These are phyloP conservation scores for Leccinum solheimii DNA, from an alignment of 1,284 basidiomycete genomes.

Conservation along the genomic window DNA sequence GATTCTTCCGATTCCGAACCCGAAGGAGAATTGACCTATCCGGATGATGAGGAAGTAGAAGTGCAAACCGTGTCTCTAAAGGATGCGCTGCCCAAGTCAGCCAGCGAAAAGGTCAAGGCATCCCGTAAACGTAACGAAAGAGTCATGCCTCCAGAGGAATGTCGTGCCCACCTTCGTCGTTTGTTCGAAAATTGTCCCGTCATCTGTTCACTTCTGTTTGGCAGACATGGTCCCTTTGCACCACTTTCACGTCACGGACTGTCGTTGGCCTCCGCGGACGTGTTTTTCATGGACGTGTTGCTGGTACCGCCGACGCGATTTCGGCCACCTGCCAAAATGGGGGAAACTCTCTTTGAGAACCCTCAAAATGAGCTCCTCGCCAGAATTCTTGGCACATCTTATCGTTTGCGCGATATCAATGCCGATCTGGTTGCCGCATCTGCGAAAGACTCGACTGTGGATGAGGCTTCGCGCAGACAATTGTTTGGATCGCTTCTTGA, in stretches of 20 bases:
- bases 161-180: slow-evolving; percentile 87
- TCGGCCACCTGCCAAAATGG: slow-evolving; percentile 92
- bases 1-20: slow-evolving; percentile 45
- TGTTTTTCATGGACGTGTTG: slow-evolving; percentile 96
- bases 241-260: slow-evolving; percentile 54
- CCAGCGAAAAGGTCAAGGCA: slow-evolving; percentile 77
- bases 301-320: slow-evolving; percentile 95
- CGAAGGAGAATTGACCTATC: slow-evolving; percentile 46
- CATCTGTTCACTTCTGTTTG: slow-evolving; percentile 88
- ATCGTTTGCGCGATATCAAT: slow-evolving; percentile 80
- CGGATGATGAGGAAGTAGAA: slow-evolving; percentile 50
- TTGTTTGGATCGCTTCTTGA: slow-evolving; percentile 78
- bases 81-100: slow-evolving; percentile 57
- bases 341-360: slow-evolving; percentile 93
- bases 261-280: slow-evolving; percentile 80
- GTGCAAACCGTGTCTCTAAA: slow-evolving; percentile 16
- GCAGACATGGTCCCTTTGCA: slow-evolving; percentile 87
- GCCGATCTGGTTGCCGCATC: slow-evolving; percentile 63
- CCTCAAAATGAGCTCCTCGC: slow-evolving; percentile 95
- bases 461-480: slow-evolving; percentile 58
- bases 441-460: slow-evolving; percentile 55
- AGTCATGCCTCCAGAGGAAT: slow-evolving; percentile 89
- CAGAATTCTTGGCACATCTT: slow-evolving; percentile 80
- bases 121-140: slow-evolving; percentile 82
- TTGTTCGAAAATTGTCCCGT: slow-evolving; percentile 85